phyloP scores from a whole-genome alignment of 768 basidiomycete species.

The Mycena alexandri region DNA sequence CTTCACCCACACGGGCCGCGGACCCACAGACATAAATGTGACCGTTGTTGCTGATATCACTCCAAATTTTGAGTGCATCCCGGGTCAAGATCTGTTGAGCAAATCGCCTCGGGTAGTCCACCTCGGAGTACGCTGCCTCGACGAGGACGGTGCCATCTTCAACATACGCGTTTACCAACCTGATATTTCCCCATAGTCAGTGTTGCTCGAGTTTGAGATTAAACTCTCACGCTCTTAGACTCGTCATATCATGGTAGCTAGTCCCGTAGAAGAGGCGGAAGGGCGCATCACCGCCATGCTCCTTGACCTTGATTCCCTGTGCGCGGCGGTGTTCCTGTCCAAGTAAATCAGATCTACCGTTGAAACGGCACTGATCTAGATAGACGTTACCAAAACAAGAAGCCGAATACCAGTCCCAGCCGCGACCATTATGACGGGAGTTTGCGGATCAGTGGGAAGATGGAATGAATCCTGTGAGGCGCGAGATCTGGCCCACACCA shows the following conservation, averaged over 20 bases:
- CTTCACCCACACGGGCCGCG: constrained; percentile 1
- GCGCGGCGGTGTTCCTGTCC: constrained; percentile 35
- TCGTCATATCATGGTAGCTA: constrained; percentile 31
- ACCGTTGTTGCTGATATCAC: constrained; percentile 21
- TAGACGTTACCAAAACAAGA: constrained; percentile 26
- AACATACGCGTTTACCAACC: constrained; percentile 17
- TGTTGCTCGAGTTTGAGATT: no score
- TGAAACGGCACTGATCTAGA: not conserved
- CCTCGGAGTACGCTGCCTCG: constrained; percentile 31
- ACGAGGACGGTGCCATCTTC: constrained; percentile 24
- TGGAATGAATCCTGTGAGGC: constrained; percentile 30
- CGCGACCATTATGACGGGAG: constrained; percentile 32
- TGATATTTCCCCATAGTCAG: not conserved
- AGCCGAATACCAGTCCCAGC: constrained; percentile 28
- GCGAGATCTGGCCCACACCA: constrained; percentile 25
- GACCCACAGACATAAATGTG: constrained; percentile 17
- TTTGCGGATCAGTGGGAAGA: constrained; percentile 27
- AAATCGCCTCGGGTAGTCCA: constrained; percentile 23
- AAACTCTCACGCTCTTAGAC: constrained; percentile 13
- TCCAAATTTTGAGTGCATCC: constrained; percentile 30
- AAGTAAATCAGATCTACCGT: not conserved
- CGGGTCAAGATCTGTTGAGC: constrained; percentile 32
- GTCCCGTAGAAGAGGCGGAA: constrained; percentile 33
- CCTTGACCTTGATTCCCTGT: constrained; percentile 24
- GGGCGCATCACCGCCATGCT: constrained; percentile 23